These are phyloP conservation scores for Arthromyces matolae DNA, from an alignment of 768 basidiomycete genomes.

Conservation along the genomic window DNA sequence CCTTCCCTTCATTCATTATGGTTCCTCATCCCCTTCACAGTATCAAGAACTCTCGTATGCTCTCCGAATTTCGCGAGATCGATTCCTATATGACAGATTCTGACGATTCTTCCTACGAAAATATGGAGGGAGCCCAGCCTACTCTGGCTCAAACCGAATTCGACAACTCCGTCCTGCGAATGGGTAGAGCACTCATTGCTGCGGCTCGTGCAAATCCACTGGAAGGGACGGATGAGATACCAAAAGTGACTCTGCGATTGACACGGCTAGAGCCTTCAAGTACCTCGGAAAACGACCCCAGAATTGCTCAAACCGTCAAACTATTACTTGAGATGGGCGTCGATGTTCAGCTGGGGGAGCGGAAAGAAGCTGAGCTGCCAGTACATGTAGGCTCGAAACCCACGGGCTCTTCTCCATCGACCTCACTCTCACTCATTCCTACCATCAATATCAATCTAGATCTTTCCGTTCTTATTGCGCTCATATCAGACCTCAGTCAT, in stretches of 20 bases:
- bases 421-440: slow-evolving; percentile 34
- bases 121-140: slow-evolving; percentile 45
- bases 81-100: slow-evolving; percentile 75
- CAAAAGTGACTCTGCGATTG: slow-evolving; percentile 57
- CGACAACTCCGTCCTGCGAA: slow-evolving; percentile 70
- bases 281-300: slow-evolving; percentile 34
- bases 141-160: slow-evolving; percentile 49
- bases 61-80: slow-evolving; percentile 79
- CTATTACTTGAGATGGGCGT: slow-evolving; percentile 60
- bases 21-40: slow-evolving; percentile 33
- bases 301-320: slow-evolving; percentile 59
- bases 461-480: slow-evolving; percentile 78
- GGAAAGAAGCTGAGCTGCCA: slow-evolving; percentile 25
- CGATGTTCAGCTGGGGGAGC: slow-evolving; percentile 63
- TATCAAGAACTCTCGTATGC: slow-evolving; percentile 70
- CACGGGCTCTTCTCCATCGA: slow-evolving; percentile 11
- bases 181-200: slow-evolving; percentile 62
- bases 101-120: slow-evolving; percentile 47
- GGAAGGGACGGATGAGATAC: slow-evolving; percentile 34
- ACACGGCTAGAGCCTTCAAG: slow-evolving; percentile 59
- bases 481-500: slow-evolving; percentile 81
- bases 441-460: slow-evolving; percentile 73
- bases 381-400: slow-evolving; percentile 2
- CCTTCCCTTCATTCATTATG: background rate
- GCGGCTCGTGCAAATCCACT: slow-evolving; percentile 61